A percentile compares a stretch with the other conserved stretches of the same genome.
phyloP scores from a whole-genome alignment of 2,329 filamentous ascomycete species.

The Xylariaceae sp. region DNA sequence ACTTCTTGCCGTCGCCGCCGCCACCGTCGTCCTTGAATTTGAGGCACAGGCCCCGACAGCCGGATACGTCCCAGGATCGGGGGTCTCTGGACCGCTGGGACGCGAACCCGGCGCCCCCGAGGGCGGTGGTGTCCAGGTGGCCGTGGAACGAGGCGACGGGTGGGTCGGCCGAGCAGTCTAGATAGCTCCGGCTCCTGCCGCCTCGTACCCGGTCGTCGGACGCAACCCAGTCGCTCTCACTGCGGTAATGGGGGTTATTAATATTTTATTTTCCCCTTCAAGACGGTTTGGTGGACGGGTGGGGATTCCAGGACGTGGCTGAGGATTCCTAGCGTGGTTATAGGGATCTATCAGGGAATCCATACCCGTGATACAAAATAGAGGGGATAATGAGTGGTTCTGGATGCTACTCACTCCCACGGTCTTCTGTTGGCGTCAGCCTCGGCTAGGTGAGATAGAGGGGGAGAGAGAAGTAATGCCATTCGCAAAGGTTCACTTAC shows the following conservation, averaged over 20 bases:
- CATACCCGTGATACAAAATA: no score
- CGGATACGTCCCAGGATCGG: slow-evolving; percentile 64
- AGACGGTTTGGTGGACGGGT: no score
- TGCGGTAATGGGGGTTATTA: slow-evolving; percentile 47
- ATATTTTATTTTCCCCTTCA: no score
- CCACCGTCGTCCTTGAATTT: slow-evolving; percentile 56
- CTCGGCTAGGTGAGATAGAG: background rate
- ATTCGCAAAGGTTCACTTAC: slow-evolving; percentile 33
- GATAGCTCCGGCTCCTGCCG: slow-evolving; percentile 63
- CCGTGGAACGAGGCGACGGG: slow-evolving; percentile 65
- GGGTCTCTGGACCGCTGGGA: slow-evolving; percentile 70
- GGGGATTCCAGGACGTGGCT: no score
- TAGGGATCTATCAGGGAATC: no score
- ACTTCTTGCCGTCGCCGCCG: slow-evolving; percentile 64
- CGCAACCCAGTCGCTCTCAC: slow-evolving; percentile 63
- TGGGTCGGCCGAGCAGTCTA: slow-evolving; percentile 39
- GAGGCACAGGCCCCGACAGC: slow-evolving; percentile 64
- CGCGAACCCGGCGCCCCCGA: slow-evolving; percentile 82
- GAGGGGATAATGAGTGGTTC: no score
- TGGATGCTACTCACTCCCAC: background rate
- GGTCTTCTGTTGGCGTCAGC: slow-evolving; percentile 1
- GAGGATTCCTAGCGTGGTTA: no score
- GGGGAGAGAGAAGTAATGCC: background rate
- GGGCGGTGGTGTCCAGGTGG: slow-evolving; percentile 69
- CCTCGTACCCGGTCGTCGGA: slow-evolving; percentile 79